phyloP scores from a whole-genome alignment of 2,329 filamentous ascomycete genomes.

The Colletotrichum spaethianum region DNA sequence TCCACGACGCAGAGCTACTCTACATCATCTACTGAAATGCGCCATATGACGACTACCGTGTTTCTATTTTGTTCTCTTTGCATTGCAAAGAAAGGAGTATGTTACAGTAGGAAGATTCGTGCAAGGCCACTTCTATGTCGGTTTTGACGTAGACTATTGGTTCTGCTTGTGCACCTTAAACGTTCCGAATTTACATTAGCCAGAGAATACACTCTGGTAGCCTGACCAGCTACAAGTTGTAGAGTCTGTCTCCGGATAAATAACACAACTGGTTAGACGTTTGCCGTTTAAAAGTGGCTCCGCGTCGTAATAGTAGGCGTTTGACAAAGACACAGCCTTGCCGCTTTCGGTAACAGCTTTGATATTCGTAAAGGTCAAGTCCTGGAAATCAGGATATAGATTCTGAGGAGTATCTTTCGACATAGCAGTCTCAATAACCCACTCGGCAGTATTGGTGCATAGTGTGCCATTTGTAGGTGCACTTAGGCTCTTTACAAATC shows the following conservation, averaged over 20 bases:
- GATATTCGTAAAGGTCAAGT: background rate
- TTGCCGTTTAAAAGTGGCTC: background rate
- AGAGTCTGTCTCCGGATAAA: background rate
- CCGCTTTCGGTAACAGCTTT: background rate
- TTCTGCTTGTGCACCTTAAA: background rate
- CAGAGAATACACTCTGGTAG: background rate
- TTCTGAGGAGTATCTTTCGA: fast-evolving
- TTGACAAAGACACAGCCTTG: background rate
- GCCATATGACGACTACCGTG: no score
- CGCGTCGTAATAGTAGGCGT: background rate
- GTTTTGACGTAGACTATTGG: background rate
- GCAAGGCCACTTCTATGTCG: background rate
- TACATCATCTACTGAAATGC: no score
- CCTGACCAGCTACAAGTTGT: background rate
- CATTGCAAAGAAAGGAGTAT: no score
- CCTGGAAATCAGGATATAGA: background rate
- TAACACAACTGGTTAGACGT: background rate
- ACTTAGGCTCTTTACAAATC: background rate
- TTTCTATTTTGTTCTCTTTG: no score
- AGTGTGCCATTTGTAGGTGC: background rate
- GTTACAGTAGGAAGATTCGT: no score
- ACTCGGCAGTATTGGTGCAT: background rate
- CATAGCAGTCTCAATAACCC: background rate
- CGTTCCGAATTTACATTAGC: background rate
- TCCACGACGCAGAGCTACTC: no score